Percentiles rank a stretch among this genome's conserved stretches.
Evolutionary conservation across 1,284 basidiomycete genomes (phyloP).

Genomic region (Ganoderma multipileum): DNA sequence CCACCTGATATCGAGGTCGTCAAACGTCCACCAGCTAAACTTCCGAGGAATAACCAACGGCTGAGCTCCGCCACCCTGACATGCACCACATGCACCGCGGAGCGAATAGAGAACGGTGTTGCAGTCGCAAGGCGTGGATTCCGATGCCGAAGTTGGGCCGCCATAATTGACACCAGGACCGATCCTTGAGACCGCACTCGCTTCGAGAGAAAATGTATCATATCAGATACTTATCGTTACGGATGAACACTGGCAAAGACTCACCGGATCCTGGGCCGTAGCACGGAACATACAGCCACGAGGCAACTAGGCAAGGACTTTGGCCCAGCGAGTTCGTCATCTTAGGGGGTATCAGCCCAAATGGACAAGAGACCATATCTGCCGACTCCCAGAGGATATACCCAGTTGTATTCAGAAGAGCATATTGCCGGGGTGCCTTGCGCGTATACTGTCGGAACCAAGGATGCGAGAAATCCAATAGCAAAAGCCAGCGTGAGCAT

Average conservation of each 20-base stretch:
- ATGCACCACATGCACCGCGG: background rate
- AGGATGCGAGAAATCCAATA: background rate
- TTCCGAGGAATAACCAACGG: background rate
- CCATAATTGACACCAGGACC: background rate
- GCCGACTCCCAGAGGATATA: background rate
- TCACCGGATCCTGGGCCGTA: background rate
- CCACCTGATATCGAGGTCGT: background rate
- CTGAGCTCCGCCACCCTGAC: background rate
- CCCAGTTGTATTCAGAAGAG: background rate
- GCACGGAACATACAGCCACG: background rate
- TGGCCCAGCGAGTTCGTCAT: background rate
- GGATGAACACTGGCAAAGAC: background rate
- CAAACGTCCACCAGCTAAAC: background rate
- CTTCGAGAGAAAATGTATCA: background rate
- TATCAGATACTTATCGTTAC: background rate
- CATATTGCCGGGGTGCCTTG: background rate
- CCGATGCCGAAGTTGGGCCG: background rate
- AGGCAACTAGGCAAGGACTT: background rate
- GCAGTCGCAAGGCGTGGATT: background rate
- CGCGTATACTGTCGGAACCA: background rate
- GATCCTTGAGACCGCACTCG: background rate
- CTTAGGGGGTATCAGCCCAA: background rate
- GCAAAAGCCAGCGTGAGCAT: background rate
- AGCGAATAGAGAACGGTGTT: background rate
- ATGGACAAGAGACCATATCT: background rate